Evolutionary conservation across 108 stramenopile genomes (phyloP), one percentile per base, ranked within the genome.

Genomic region (Pseudonitzschia multiseries): DNA sequence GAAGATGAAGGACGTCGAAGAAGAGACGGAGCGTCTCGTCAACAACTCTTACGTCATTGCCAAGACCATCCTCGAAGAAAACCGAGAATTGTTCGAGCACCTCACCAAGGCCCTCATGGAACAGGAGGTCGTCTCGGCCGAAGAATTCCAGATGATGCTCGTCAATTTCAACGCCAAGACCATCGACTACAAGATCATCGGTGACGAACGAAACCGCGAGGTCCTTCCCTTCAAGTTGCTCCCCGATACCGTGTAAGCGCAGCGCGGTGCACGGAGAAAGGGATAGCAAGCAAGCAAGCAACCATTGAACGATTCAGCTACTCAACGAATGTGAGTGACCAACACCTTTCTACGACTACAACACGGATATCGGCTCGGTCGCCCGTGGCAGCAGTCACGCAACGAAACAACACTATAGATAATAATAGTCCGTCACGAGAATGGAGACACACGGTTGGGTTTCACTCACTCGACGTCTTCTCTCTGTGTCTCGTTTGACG

Each of bases 141-240:
- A 96, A 70, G 97, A 97, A 73, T 93, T 98, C 56, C 93, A 95
- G 66, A 87, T 96, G 86, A 95, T 98, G 91, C 60, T 98, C 24
- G 83, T 94, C 0, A 59, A 93, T 65, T 94, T 88, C 81, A 88
- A 87, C 61, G 82, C 89, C 15, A 79, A 92, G 77, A 85, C 88
- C 17, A 76, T 83, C 72, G 91, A 90, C 52, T 95, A 88, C 77
- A 79, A 79, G 22, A 52, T 93, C 42, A 77, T 94, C 59, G 93
- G 93, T 40, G 74, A 86, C 26, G 91, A 93, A 28, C 71, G 62
- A 63, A 79, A 89, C 68, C 81, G 92, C 36, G 90, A 87, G 8
- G 72, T 79, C 54, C 85, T 95, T 22, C 94, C 94, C 9, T 95
- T 95, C 82, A 88, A 92, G 72, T 43, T 41, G 0, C 68, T 95